These are phyloP conservation scores for Ceriops decandra DNA, from an alignment of 345 rosid species.

Conservation along the genomic window DNA sequence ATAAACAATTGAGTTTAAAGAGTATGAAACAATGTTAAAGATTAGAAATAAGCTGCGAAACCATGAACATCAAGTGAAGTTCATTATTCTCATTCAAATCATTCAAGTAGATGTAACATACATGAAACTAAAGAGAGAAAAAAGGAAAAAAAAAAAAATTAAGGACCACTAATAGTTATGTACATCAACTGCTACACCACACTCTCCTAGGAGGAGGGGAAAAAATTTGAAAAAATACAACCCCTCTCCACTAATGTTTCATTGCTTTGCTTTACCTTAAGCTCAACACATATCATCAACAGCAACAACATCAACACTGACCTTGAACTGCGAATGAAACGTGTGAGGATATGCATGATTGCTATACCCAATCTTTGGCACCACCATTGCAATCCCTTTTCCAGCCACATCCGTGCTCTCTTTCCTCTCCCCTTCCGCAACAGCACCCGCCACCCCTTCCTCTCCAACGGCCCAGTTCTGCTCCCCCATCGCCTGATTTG, in stretches of 20 bases:
- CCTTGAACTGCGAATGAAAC: constrained; percentile 99
- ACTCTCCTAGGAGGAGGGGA: neutral
- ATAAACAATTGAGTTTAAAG: neutral
- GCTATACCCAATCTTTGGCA: constrained; percentile 72
- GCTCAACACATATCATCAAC: constrained; percentile 16
- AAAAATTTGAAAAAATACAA: neutral
- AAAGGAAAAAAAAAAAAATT: neutral
- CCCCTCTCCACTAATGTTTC: constrained; percentile 1
- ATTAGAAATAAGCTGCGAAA: neutral
- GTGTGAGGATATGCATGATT: constrained; percentile 79
- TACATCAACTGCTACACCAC: constrained; percentile 20
- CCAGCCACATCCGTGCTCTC: constrained; percentile 46
- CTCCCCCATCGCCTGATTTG: constrained; percentile 55
- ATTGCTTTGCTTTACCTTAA: constrained; percentile 12
- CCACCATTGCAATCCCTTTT: constrained; percentile 30
- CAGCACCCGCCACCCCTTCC: constrained; percentile 31
- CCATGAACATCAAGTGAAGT: constrained; percentile 3
- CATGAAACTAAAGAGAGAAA: neutral
- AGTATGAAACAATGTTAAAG: neutral
- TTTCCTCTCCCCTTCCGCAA: constrained; percentile 47
- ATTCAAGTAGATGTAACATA: constrained; percentile 2
- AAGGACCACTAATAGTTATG: constrained; percentile 1
- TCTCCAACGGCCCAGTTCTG: constrained; percentile 52
- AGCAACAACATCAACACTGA: constrained; percentile 53
- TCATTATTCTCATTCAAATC: constrained; percentile 21